A percentile compares a stretch with the other conserved stretches of the same genome.
Evolutionary conservation across 495 filamentous ascomycete species (phyloP).

Genomic region (Hyphodiscus hymeniophilus): DNA sequence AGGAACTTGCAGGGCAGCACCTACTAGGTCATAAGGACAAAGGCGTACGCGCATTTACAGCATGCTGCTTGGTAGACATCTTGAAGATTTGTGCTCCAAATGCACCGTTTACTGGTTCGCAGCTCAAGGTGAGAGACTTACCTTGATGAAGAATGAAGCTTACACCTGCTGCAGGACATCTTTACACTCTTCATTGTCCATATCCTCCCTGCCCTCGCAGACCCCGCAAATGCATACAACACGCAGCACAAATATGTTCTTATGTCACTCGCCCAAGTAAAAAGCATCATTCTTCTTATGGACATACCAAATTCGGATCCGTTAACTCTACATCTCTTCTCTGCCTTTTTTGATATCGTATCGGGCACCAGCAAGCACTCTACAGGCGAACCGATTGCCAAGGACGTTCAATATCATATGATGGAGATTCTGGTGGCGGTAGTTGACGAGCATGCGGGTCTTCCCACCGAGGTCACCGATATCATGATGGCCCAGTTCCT

Average conservation of each 20-base stretch:
- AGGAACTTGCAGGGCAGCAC: slow-evolving; percentile 77
- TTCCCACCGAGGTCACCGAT: slow-evolving; percentile 81
- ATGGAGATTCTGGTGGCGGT: slow-evolving; percentile 73
- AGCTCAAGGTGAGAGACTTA: slow-evolving; percentile 67
- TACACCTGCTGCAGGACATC: slow-evolving; percentile 59
- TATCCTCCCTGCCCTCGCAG: slow-evolving; percentile 76
- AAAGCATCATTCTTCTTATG: slow-evolving; percentile 89
- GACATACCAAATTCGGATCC: slow-evolving; percentile 74
- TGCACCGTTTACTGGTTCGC: slow-evolving; percentile 83
- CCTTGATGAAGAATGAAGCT: slow-evolving; percentile 1
- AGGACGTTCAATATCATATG: slow-evolving; percentile 90
- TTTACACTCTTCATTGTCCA: slow-evolving; percentile 81
- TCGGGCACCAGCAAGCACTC: slow-evolving; percentile 66
- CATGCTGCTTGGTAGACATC: slow-evolving; percentile 89
- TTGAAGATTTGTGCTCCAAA: slow-evolving; percentile 89
- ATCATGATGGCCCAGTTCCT: slow-evolving; percentile 93
- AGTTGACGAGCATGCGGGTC: slow-evolving; percentile 75
- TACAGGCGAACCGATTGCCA: slow-evolving; percentile 70
- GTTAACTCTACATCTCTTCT: slow-evolving; percentile 74
- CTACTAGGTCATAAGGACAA: slow-evolving; percentile 85
- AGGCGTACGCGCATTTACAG: slow-evolving; percentile 81
- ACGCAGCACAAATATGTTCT: slow-evolving; percentile 86
- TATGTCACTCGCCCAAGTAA: slow-evolving; percentile 79
- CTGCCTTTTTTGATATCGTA: slow-evolving; percentile 83
- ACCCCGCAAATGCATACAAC: slow-evolving; percentile 87